Percentiles rank a stretch among this genome's conserved stretches.
Evolutionary conservation across 352 stramenopile species (phyloP).

Genomic region (Hyaloperonospora brassicae): DNA sequence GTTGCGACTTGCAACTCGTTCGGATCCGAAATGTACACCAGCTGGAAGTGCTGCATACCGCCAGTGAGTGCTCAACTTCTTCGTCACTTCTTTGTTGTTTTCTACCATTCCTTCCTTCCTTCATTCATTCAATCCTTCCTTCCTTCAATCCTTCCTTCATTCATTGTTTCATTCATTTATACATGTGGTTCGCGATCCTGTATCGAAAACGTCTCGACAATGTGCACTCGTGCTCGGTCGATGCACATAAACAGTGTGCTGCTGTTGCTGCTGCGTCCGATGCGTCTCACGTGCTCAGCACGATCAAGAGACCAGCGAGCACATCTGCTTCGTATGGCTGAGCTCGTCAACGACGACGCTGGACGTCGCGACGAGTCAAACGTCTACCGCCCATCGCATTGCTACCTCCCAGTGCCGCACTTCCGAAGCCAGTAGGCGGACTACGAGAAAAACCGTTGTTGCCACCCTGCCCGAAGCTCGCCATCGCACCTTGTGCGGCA

Average conservation of each 20-base stretch:
- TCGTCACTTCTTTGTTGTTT: too few species aligned
- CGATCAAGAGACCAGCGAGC: conserved; percentile 1
- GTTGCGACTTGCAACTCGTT: too few species aligned
- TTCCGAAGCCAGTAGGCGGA: conserved; percentile 2
- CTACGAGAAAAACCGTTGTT: conserved; percentile 10
- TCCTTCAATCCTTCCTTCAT: too few species aligned
- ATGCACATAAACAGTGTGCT: conserved; percentile 3
- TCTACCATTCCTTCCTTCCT: too few species aligned
- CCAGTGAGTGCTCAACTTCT: too few species aligned
- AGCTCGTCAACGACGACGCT: conserved; percentile 7
- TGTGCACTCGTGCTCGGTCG: neutral
- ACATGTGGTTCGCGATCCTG: too few species aligned
- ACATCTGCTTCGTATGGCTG: neutral
- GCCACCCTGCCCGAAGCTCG: conserved; percentile 9
- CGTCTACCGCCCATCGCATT: conserved; percentile 7
- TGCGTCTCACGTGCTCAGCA: neutral
- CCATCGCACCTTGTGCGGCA: conserved; percentile 6
- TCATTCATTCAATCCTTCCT: too few species aligned
- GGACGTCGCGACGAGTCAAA: conserved; percentile 13
- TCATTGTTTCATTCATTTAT: too few species aligned
- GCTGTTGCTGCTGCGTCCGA: too few species aligned
- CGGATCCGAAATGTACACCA: too few species aligned
- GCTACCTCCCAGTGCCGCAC: conserved; percentile 1
- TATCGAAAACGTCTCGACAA: too few species aligned
- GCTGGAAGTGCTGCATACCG: too few species aligned